These are phyloP conservation scores for Sporothrix euskadiensis DNA, from an alignment of 2,329 filamentous ascomycete genomes.

Conservation along the genomic window DNA sequence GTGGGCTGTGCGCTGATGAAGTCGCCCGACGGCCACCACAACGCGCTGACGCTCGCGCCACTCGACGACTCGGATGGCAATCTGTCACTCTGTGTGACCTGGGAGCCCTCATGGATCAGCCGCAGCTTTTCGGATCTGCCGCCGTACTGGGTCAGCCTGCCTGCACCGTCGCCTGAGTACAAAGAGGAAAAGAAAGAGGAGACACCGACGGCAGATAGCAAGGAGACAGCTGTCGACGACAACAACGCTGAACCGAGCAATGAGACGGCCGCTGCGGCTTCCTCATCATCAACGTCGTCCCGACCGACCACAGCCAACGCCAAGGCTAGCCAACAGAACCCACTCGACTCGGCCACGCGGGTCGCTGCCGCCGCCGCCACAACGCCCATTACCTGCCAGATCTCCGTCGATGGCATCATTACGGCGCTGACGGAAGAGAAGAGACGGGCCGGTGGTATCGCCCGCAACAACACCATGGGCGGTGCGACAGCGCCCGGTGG, in stretches of 20 bases:
- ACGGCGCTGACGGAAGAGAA: constrained; percentile 47
- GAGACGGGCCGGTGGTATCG: constrained; percentile 21
- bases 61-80: constrained; percentile 63
- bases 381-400: constrained; percentile 50
- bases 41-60: constrained; percentile 55
- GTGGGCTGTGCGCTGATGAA: constrained; percentile 58
- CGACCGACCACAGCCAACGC: constrained; percentile 10
- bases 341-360: constrained; percentile 40
- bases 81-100: constrained; percentile 58
- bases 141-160: constrained; percentile 59
- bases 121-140: constrained; percentile 55
- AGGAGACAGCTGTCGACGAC: constrained; percentile 6
- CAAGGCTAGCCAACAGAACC: constrained; percentile 21
- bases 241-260: neutral
- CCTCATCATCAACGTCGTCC: constrained; percentile 6
- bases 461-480: constrained; percentile 31
- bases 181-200: constrained; percentile 14
- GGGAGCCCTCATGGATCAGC: constrained; percentile 56
- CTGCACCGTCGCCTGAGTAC: constrained; percentile 37
- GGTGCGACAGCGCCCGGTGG: neutral
- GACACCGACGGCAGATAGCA: constrained; percentile 10
- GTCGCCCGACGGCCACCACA: constrained; percentile 51
- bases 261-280: neutral
- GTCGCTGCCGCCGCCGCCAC: constrained; percentile 34
- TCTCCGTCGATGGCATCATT: constrained; percentile 50